Base-by-base conservation (phyloP, 768 basidiomycete genomes). In the Boletus vermiculosoides region DNA sequence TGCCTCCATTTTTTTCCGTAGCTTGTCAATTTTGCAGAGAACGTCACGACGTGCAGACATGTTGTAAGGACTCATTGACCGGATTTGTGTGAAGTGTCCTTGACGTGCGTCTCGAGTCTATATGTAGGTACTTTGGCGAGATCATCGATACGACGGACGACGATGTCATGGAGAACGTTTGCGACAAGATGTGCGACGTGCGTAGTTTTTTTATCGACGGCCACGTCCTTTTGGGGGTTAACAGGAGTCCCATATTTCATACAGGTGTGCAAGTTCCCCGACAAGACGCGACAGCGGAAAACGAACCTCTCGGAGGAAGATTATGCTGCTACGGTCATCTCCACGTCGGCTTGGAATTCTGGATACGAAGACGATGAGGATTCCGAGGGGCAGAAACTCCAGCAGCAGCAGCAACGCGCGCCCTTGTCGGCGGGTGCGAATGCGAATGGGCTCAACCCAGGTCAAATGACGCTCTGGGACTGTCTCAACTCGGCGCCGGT, bases 111-210 rank as follows among this genome's bases (percentile, higher is more conserved):
- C 10, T 11, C 45, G 50, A 92, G 88, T 76, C 80, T 2, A 86
- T 93, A 56, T 92, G 92, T 65, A 83, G 82, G 45, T 91, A 90
- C 67, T 93, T 94, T 60, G 92, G 88, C 1, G 92, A 93, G 71
- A 58, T 63, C 0, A 81, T 91, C 37, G 78, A 88, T 59, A 63
- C 72, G 8, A 69, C 65, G 12, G 77, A 87, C 60, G 61, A 74
- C 10, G 76, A 74, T 8, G 56, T 76, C 12, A 68, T 80, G 50
- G 78, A 77, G 53, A 64, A 65, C 5, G 84, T 88, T 61, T 94
- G 92, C 63, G 71, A 86, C 50, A 75, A 77, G 46, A 92, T 92
- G 89, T 94, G 92, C 63, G 92, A 94, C 67, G 91, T 91, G 64
- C 25, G 85, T 71, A 4, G 1, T 53, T 15, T 45, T 63, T 16